Conservation (phyloP, 192 early-diverging fungal species). For the Coemansia sp. region DNA sequence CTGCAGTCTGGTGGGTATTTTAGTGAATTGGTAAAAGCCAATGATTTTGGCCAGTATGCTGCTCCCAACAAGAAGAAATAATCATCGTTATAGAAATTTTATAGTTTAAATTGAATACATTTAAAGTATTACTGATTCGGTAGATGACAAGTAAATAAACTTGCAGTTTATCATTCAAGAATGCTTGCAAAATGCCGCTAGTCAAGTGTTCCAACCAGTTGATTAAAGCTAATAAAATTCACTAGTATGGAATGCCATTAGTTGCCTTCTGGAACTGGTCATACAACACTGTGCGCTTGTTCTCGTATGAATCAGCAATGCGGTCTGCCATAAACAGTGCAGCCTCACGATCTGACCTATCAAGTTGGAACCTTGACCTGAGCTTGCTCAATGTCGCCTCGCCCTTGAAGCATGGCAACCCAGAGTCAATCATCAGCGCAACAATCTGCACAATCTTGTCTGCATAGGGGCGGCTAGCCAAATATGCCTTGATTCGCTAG, state of each 20-base stretch:
- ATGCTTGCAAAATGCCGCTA: no score
- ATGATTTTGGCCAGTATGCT: no score
- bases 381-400: constrained; percentile 85
- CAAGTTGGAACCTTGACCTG: constrained; percentile 82
- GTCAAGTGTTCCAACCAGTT: no score
- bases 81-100: no score
- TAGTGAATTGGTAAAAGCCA: no score
- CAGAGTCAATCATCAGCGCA: constrained; percentile 89
- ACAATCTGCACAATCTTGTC: constrained; percentile 91
- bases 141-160: no score
- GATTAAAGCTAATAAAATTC: neutral
- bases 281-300: constrained; percentile 81
- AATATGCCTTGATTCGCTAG: constrained; percentile 2
- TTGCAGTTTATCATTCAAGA: no score
- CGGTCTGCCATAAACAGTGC: constrained; percentile 93
- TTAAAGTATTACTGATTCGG: no score
- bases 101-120: no score
- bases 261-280: constrained; percentile 82
- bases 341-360: constrained; percentile 83
- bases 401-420: constrained; percentile 96
- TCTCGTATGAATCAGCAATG: constrained; percentile 90
- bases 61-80: no score
- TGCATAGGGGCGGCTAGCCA: constrained; percentile 88
- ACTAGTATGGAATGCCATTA: constrained; percentile 66
- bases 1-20: no score